phyloP scores from a whole-genome alignment of 805 yeast species.

The Danielia oregonensis region DNA sequence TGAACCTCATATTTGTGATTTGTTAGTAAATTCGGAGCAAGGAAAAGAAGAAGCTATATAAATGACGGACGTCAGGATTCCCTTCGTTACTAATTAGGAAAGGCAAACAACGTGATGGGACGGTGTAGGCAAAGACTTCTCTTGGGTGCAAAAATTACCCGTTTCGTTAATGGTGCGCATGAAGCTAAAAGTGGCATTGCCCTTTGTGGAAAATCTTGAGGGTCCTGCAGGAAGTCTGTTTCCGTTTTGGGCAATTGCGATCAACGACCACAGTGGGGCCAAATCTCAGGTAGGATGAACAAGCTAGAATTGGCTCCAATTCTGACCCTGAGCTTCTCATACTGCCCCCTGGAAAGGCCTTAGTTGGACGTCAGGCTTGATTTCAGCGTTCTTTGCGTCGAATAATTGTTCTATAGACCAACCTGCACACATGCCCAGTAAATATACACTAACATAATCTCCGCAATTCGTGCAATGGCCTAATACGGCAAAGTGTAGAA shows the following conservation, averaged over 20 bases:
- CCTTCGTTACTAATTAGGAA: background rate
- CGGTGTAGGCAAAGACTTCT: no score
- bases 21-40: background rate
- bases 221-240: slow-evolving; percentile 1
- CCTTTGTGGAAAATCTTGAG: slow-evolving; percentile 3
- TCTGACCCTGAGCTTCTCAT: no score
- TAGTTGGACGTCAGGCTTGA: no score
- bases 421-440: no score
- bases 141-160: slow-evolving; percentile 4
- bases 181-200: slow-evolving; percentile 1
- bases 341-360: no score
- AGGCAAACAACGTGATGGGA: background rate
- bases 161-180: slow-evolving; percentile 1
- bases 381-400: no score
- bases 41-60: background rate
- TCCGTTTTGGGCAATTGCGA: slow-evolving; percentile 4
- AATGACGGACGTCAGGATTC: background rate
- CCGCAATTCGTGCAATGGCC: no score
- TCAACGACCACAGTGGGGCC: no score
- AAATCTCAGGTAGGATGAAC: no score
- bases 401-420: no score
- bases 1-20: background rate
- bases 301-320: no score
- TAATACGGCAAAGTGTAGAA: background rate
- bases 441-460: no score